Conservation (phyloP, 2,329 filamentous ascomycete genomes). For the Neofusicoccum kwambonambiense region DNA sequence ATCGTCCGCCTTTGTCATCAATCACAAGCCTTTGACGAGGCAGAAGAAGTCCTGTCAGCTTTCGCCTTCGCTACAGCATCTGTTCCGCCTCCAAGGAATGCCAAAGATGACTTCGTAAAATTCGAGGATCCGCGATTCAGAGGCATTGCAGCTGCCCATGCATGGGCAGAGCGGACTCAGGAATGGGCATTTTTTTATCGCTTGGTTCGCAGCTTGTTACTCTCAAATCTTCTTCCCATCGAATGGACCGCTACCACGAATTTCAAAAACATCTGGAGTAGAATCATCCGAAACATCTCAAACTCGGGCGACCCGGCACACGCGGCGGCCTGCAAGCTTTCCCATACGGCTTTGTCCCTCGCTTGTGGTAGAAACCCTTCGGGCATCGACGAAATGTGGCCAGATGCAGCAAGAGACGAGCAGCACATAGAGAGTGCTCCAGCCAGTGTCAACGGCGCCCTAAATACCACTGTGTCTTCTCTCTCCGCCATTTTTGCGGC, state of each 20-base stretch:
- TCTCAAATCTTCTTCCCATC: slow-evolving; percentile 33
- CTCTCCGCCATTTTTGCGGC: slow-evolving; percentile 2
- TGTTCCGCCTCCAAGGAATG: neutral
- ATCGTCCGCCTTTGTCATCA: slow-evolving; percentile 32
- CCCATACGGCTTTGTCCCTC: slow-evolving; percentile 30
- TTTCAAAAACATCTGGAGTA: slow-evolving; percentile 37
- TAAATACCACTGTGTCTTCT: slow-evolving; percentile 5
- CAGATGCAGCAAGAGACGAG: slow-evolving; percentile 23
- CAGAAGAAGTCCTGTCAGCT: slow-evolving; percentile 32
- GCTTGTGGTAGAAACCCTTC: slow-evolving; percentile 30
- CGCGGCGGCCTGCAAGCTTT: slow-evolving; percentile 29
- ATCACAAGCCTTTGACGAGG: slow-evolving; percentile 35
- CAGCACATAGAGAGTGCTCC: slow-evolving; percentile 29
- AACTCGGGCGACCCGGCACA: slow-evolving; percentile 29
- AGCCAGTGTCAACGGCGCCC: slow-evolving; percentile 32
- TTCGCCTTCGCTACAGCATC: slow-evolving; percentile 21
- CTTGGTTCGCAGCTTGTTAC: slow-evolving; percentile 34
- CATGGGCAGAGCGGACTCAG: slow-evolving; percentile 30
- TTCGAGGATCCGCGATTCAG: slow-evolving; percentile 28
- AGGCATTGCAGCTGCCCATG: slow-evolving; percentile 24
- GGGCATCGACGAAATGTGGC: slow-evolving; percentile 22
- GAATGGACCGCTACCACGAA: slow-evolving; percentile 39
- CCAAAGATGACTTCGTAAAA: slow-evolving; percentile 30
- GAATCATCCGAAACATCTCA: slow-evolving; percentile 32
- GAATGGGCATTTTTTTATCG: slow-evolving; percentile 35